These are phyloP conservation scores for Nannizzia gypsea DNA, from an alignment of 2,329 filamentous ascomycete genomes.

Conservation along the genomic window DNA sequence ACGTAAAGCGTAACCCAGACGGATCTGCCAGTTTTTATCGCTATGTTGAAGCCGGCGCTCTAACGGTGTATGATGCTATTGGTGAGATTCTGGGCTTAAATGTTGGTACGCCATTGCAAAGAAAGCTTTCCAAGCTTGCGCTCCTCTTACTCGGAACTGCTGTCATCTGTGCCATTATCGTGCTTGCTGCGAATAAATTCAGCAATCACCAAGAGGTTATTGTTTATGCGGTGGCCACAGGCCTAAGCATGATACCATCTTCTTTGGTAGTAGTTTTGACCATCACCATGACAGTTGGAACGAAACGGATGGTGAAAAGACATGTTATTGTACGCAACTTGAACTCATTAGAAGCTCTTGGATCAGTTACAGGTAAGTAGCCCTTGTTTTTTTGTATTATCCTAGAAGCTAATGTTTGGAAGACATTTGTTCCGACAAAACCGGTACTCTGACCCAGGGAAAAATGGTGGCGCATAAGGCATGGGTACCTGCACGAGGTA, in stretches of 20 bases:
- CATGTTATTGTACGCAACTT: slow-evolving; percentile 48
- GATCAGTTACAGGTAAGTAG: slow-evolving; percentile 40
- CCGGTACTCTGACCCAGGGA: slow-evolving; percentile 50
- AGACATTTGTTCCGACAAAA: slow-evolving; percentile 46
- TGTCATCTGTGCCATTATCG: slow-evolving; percentile 56
- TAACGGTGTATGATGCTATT: slow-evolving; percentile 46
- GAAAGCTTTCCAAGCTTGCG: slow-evolving; percentile 55
- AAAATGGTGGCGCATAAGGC: slow-evolving; percentile 52
- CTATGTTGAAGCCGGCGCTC: slow-evolving; percentile 39
- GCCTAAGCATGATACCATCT: slow-evolving; percentile 50
- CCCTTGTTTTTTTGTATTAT: neutral
- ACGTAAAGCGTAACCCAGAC: slow-evolving; percentile 40
- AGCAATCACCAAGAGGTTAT: slow-evolving; percentile 45
- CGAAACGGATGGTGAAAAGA: slow-evolving; percentile 45
- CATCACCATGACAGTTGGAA: slow-evolving; percentile 54
- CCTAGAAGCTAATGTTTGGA: neutral
- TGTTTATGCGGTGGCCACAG: slow-evolving; percentile 51
- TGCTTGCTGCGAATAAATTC: slow-evolving; percentile 52
- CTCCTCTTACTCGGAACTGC: slow-evolving; percentile 55
- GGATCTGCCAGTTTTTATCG: slow-evolving; percentile 41
- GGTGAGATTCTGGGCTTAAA: slow-evolving; percentile 55
- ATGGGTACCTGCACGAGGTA: slow-evolving; percentile 47
- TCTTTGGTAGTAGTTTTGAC: slow-evolving; percentile 54
- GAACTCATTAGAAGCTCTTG: slow-evolving; percentile 47
- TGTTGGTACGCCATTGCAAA: slow-evolving; percentile 57